Evolutionary conservation across 2,329 filamentous ascomycete genomes (phyloP), one percentile per base, ranked within the genome.

Genomic region (Talaromyces sp.): DNA sequence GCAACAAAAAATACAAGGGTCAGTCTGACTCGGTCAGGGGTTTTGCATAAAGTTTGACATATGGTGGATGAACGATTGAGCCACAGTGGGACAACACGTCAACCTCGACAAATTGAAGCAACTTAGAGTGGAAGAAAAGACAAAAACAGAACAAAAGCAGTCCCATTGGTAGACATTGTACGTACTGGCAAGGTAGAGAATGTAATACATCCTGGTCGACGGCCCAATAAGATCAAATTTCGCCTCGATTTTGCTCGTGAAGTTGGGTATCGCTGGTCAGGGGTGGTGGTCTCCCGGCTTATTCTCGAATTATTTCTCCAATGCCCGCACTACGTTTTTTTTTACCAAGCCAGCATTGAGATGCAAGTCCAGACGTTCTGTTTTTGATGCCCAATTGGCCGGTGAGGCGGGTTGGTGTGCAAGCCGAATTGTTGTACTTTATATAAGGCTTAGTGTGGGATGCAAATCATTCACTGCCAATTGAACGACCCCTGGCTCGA

Each of bases 151-250:
- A 24, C 4, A 55, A 55, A 55, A 55, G 53, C 9, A 55, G 35
- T 55, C 35, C 29, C 29, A 55, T 38, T 55, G 31, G 53, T 31
- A 31, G 53, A 19, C 10, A 29, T 3, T 6, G 51, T 67, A 88
- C 87, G 85, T 87, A 89, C 87, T 89, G 73, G 88, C 85, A 66
- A 89, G 80, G 73, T 90, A 90, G 70, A 89, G 86, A 64, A 81
- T 79, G 72, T 81, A 81, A 68, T 77, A 78, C 76, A 78, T 78
- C 63, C 11, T 68, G 67, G 65, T 63, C 51, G 56, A 52, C 49
- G 49, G 49, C 17, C 49, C 49, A 29, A 52, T 27, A 13, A 24
- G 21, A 52, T 52, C 17, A 10, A 27, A 55, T 43, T 9, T 51
- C 10, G 52, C 26, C 41, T 35, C 56, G 52, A 32, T 41, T 52